phyloP scores from a whole-genome alignment of 352 stramenopile genomes.

The Pythium aristosporum region DNA sequence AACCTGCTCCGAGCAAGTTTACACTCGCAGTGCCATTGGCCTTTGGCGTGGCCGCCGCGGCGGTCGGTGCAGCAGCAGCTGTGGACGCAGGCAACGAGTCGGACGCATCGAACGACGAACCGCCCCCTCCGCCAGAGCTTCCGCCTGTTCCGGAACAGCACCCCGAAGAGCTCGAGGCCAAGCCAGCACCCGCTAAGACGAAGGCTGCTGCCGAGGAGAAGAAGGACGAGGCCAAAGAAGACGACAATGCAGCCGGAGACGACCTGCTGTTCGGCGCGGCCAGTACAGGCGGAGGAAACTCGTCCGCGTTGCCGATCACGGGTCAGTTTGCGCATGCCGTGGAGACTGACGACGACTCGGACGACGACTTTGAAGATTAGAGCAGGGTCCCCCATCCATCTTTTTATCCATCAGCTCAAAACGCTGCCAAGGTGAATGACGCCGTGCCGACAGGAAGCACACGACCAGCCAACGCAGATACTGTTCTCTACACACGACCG shows the following conservation, averaged over 20 bases:
- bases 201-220: background rate
- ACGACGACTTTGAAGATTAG: constrained; percentile 30
- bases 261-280: constrained; percentile 35
- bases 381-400: too few relatives aligned
- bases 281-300: background rate
- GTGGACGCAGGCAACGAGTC: constrained; percentile 8
- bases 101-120: constrained; percentile 21
- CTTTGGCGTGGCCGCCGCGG: constrained; percentile 10
- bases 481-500: background rate
- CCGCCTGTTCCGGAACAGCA: constrained; percentile 5
- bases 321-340: background rate
- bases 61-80: constrained; percentile 5
- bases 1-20: constrained; percentile 2
- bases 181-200: background rate
- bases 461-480: background rate
- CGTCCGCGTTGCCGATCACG: constrained; percentile 3
- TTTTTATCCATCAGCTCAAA: background rate
- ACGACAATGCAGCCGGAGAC: constrained; percentile 36
- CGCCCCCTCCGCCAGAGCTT: constrained; percentile 19
- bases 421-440: background rate
- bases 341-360: constrained; percentile 19
- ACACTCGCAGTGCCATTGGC: constrained; percentile 10
- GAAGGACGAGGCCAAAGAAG: constrained; percentile 27
- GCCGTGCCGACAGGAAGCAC: constrained; percentile 11
- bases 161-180: background rate